Evolutionary conservation across 345 rosid species (phyloP).

Genomic region (Atalantia buxifolia): DNA sequence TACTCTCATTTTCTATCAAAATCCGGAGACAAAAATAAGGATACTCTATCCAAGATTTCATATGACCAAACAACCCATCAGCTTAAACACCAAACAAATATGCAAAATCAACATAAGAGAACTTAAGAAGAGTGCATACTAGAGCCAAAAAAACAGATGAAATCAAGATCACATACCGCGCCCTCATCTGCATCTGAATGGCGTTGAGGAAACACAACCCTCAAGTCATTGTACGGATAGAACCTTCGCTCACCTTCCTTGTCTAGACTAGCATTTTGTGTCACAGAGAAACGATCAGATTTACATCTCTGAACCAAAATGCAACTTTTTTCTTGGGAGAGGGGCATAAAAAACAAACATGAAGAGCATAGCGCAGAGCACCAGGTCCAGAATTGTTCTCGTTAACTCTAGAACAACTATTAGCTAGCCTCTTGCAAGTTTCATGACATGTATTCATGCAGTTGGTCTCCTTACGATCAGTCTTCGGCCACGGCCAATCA

Average conservation of each 20-base stretch:
- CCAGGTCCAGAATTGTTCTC: slow-evolving; percentile 51
- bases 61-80: background rate
- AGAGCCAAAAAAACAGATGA: background rate
- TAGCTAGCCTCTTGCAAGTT: slow-evolving; percentile 23
- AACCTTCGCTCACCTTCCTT: slow-evolving; percentile 60
- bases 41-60: background rate
- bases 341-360: slow-evolving; percentile 80
- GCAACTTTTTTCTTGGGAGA: slow-evolving; percentile 53
- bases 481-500: slow-evolving; percentile 23
- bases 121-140: background rate
- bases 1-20: background rate
- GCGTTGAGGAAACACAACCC: slow-evolving; percentile 90
- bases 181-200: slow-evolving; percentile 96
- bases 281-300: slow-evolving; percentile 36
- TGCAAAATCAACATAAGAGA: background rate
- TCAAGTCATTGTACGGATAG: slow-evolving; percentile 79
- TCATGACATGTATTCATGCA: slow-evolving; percentile 19
- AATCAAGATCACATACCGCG: slow-evolving; percentile 56
- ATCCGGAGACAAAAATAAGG: background rate
- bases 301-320: slow-evolving; percentile 45
- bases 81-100: background rate
- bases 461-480: slow-evolving; percentile 19
- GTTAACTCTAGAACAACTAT: slow-evolving; percentile 48
- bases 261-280: slow-evolving; percentile 32
- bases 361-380: slow-evolving; percentile 87